Conservation (phyloP, 2,329 filamentous ascomycete species). For the Xylaria sp. region DNA sequence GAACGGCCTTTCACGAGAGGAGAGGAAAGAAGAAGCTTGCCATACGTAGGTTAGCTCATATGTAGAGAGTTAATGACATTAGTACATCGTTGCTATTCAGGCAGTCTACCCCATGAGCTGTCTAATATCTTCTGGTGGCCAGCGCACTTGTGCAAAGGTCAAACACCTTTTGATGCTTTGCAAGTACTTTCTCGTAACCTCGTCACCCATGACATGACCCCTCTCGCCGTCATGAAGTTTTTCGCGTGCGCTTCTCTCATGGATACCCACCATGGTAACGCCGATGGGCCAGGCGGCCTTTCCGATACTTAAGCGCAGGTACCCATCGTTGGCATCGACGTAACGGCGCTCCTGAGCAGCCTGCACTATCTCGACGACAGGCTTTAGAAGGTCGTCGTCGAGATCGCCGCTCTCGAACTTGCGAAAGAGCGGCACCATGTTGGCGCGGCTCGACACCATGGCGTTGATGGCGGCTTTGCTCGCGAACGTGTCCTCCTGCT, state of each 20-base stretch:
- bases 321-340: slow-evolving; percentile 96
- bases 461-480: slow-evolving; percentile 84
- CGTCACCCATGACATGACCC: slow-evolving; percentile 97
- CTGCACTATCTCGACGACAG: slow-evolving; percentile 90
- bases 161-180: slow-evolving; percentile 98
- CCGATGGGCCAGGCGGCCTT: slow-evolving; percentile 99
- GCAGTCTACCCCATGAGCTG: slow-evolving; percentile 85
- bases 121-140: slow-evolving; percentile 91
- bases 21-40: neutral
- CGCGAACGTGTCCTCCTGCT: slow-evolving; percentile 68
- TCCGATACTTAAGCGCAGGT: slow-evolving; percentile 90
- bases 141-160: slow-evolving; percentile 95
- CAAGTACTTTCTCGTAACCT: slow-evolving; percentile 92
- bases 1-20: slow-evolving; percentile 1
- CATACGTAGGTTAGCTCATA: slow-evolving; percentile 29
- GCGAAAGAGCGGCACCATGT: slow-evolving; percentile 89
- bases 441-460: slow-evolving; percentile 88
- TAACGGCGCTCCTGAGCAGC: slow-evolving; percentile 91
- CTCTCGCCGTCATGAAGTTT: slow-evolving; percentile 90
- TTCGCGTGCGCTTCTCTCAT: slow-evolving; percentile 94
- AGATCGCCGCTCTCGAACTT: slow-evolving; percentile 86
- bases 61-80: slow-evolving; percentile 12
- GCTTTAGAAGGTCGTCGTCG: slow-evolving; percentile 80
- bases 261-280: slow-evolving; percentile 99
- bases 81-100: slow-evolving; percentile 1